Evolutionary conservation across 148 eudicot genomes (phyloP).

Genomic region (Rhododendron kiyosumense): DNA sequence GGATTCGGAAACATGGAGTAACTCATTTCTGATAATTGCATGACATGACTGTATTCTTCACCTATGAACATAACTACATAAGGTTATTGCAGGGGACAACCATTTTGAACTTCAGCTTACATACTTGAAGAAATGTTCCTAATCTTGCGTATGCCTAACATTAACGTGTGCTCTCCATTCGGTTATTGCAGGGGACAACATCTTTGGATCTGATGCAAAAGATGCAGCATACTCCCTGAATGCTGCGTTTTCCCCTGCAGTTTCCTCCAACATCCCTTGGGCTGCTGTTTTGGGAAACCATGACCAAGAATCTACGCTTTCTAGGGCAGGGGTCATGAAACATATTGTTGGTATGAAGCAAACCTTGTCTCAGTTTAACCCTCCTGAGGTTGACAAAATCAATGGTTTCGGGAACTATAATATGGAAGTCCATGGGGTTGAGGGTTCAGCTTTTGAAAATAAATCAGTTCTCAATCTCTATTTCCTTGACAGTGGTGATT

Average conservation of each 20-base stretch:
- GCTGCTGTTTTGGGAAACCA: constrained; percentile 93
- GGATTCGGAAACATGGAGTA: not conserved
- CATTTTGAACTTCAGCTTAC: not conserved
- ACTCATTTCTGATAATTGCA: not conserved
- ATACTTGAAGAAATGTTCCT: not conserved
- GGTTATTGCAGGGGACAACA: constrained; percentile 66
- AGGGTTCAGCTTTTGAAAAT: constrained; percentile 56
- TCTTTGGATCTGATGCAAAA: constrained; percentile 57
- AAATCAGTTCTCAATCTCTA: constrained; percentile 85
- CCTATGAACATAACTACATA: not conserved
- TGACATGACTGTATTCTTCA: not conserved
- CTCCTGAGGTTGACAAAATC: constrained; percentile 40
- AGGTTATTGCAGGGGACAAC: not conserved
- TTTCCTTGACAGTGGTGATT: constrained; percentile 90
- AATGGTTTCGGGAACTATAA: constrained; percentile 95
- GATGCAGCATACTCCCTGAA: constrained; percentile 65
- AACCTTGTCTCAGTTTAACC: constrained; percentile 68
- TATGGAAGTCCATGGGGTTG: constrained; percentile 66
- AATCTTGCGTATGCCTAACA: not conserved
- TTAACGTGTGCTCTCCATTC: not conserved
- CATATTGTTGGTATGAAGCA: constrained; percentile 61
- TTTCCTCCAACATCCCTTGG: constrained; percentile 70
- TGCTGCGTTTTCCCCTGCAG: constrained; percentile 75
- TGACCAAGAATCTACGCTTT: constrained; percentile 74
- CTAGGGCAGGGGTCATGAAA: constrained; percentile 76